Evolutionary conservation across 2,329 filamentous ascomycete genomes (phyloP), one percentile per base, ranked within the genome.

Genomic region (Paecilomyces sp.): DNA sequence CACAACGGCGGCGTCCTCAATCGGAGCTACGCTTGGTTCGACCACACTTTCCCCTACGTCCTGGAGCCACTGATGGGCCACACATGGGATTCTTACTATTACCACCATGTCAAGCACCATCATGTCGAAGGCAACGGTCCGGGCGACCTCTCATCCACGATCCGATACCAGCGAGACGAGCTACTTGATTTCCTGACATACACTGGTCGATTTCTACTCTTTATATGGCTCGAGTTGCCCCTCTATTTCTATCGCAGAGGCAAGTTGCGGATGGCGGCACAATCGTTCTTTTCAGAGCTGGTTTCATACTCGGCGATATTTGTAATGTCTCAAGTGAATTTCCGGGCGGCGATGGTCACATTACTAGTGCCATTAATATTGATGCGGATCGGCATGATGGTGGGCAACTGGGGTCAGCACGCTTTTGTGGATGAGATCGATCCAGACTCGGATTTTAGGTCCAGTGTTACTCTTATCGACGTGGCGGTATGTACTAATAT

Each of bases 21-120:
- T 25, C 83, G 83, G 66, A 71, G 75, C 7, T 83, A 81, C 58
- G 74, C 76, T 34, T 67, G 81, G 31, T 73, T 92, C 60, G 90
- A 93, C 68, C 70, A 74, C 5, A 57, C 81, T 1, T 92, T 92
- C 65, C 90, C 90, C 0, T 93, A 91, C 69, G 72, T 92, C 50
- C 78, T 85, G 11, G 88, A 92, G 65, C 89, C 89, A 0, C 74
- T 93, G 59, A 88, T 91, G 83, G 90, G 90, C 11, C 90, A 93
- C 68, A 92, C 89, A 0, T 92, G 89, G 88, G 91, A 93, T 75
- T 88, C 87, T 1, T 93, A 93, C 75, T 93, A 83, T 71, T 92
- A 91, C 69, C 90, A 93, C 70, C 90, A 93, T 68, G 88, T 92
- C 69, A 93, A 93, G 78, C 89, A 92, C 69, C 90, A 93, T 69